Conservation (phyloP, 148 eudicot species). For the Nyssa sinensis region DNA sequence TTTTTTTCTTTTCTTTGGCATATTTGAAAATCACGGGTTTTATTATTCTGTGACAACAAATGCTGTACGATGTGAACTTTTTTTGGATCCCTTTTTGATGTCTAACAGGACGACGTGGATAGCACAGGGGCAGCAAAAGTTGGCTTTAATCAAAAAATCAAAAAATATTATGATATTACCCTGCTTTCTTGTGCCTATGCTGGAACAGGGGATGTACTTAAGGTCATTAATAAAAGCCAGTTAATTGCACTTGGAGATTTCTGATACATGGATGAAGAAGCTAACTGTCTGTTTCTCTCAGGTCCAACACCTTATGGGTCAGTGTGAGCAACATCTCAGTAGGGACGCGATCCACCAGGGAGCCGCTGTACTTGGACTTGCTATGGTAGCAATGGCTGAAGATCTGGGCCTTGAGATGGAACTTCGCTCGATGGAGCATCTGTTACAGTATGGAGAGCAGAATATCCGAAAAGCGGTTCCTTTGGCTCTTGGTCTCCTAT, state of each 20-base stretch:
- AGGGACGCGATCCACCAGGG: conserved; percentile 92
- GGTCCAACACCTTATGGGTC: conserved; percentile 93
- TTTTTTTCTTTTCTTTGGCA: background rate
- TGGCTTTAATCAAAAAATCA: conserved; percentile 84
- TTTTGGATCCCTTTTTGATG: background rate
- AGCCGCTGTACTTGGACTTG: conserved; percentile 92
- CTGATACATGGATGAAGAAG: background rate
- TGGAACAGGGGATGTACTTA: conserved; percentile 95
- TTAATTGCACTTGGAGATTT: conserved; percentile 5
- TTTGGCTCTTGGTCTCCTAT: conserved; percentile 84
- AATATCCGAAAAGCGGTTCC: conserved; percentile 95
- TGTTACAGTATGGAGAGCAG: conserved; percentile 95
- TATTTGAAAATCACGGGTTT: background rate
- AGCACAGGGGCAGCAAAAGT: conserved; percentile 93
- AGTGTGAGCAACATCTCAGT: conserved; percentile 91
- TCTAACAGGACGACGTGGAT: conserved; percentile 76
- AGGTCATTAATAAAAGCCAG: conserved; percentile 41
- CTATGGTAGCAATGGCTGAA: conserved; percentile 98
- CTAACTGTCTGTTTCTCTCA: conserved; percentile 17
- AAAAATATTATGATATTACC: conserved; percentile 90
- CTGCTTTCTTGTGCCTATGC: conserved; percentile 97
- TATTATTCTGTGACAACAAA: too few species aligned
- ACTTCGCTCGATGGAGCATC: conserved; percentile 90
- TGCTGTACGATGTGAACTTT: too few species aligned
- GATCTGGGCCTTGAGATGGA: conserved; percentile 93